Percentiles rank a stretch among this genome's conserved stretches.
Conservation (phyloP, 2,329 filamentous ascomycete species). For the Sporothrix brasiliensis region DNA sequence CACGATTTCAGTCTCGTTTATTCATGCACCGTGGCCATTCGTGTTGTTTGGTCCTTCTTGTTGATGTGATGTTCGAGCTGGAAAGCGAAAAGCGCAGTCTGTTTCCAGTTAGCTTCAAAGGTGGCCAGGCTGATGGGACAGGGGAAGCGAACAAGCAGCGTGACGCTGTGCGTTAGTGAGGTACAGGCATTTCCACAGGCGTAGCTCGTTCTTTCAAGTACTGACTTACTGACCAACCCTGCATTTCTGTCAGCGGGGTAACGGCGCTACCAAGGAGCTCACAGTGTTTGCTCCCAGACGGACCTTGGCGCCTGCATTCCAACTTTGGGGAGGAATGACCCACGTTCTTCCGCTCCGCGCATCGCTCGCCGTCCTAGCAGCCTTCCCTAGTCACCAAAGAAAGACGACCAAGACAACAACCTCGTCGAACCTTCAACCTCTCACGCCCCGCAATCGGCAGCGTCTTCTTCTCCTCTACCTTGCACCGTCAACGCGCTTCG, state of each 20-base stretch:
- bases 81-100: background rate
- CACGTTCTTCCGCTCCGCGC: slow-evolving; percentile 31
- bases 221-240: slow-evolving; percentile 1
- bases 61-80: background rate
- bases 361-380: slow-evolving; percentile 26
- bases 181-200: background rate
- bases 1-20: background rate
- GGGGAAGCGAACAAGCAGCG: background rate
- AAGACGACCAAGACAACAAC: slow-evolving; percentile 25
- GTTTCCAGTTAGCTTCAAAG: background rate
- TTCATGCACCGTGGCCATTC: background rate
- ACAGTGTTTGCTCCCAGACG: background rate
- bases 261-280: background rate
- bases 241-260: slow-evolving; percentile 29
- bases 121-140: background rate
- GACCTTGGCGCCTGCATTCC: slow-evolving; percentile 19
- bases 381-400: slow-evolving; percentile 23
- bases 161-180: slow-evolving; percentile 1
- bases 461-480: background rate
- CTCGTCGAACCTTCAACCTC: background rate
- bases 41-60: background rate
- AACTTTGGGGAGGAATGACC: background rate
- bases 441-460: background rate
- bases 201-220: background rate
- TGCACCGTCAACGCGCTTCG: background rate